These are phyloP conservation scores for Plenodomus lindquistii DNA, from an alignment of 2,329 filamentous ascomycete genomes.

Conservation along the genomic window DNA sequence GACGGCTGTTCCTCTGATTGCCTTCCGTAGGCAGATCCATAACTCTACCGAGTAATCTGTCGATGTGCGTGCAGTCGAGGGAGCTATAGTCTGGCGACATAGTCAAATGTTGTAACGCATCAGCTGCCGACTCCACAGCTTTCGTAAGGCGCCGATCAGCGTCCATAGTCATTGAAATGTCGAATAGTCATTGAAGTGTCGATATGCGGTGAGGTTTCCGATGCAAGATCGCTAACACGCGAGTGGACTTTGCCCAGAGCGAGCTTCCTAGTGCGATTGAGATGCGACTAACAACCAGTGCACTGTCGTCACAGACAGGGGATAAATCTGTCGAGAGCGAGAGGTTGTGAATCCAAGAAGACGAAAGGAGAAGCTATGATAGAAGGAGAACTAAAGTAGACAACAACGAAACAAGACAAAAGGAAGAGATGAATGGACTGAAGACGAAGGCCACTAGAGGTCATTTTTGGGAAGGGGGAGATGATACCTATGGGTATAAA, in stretches of 20 bases:
- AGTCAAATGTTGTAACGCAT: conserved; percentile 41
- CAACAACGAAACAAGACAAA: background rate
- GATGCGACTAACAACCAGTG: background rate
- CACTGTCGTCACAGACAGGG: background rate
- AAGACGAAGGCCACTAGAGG: background rate
- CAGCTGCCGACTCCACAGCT: conserved; percentile 37
- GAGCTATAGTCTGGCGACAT: conserved; percentile 35
- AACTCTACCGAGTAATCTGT: conserved; percentile 37
- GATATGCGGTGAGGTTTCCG: background rate
- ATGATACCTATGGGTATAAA: background rate
- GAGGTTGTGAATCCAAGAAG: background rate
- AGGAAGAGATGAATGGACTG: background rate
- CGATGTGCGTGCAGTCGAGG: conserved; percentile 41
- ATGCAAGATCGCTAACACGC: conserved; percentile 3
- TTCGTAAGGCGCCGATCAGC: conserved; percentile 36
- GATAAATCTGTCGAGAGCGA: background rate
- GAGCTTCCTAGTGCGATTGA: background rate
- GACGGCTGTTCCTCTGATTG: conserved; percentile 40
- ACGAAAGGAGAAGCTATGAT: background rate
- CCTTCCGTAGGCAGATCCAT: conserved; percentile 41
- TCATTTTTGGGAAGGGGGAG: background rate
- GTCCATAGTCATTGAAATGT: conserved; percentile 26
- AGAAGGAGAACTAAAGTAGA: background rate
- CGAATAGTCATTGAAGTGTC: background rate
- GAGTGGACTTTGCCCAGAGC: background rate